phyloP scores from a whole-genome alignment of 164 flowering plant genomes.

The Warburgia ugandensis region DNA sequence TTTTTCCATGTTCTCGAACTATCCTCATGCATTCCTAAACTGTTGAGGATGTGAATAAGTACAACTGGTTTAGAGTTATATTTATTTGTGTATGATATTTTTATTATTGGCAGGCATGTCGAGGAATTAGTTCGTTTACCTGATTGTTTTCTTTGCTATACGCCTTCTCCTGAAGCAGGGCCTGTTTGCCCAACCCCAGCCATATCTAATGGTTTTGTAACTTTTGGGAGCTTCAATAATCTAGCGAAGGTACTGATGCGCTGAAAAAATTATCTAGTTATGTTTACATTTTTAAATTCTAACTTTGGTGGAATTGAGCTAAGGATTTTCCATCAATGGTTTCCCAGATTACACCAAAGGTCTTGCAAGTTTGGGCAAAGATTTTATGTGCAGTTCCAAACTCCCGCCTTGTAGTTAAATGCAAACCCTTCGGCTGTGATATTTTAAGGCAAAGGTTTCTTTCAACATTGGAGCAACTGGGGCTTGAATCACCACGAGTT shows the following conservation, averaged over 20 bases:
- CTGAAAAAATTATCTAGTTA: not conserved
- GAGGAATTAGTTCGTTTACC: slow-evolving; percentile 90
- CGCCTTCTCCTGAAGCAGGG: slow-evolving; percentile 97
- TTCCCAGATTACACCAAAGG: slow-evolving; percentile 91
- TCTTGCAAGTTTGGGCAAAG: slow-evolving; percentile 93
- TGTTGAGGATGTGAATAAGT: no score
- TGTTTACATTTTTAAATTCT: not conserved
- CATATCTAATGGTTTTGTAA: slow-evolving; percentile 82
- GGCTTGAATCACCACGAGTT: slow-evolving; percentile 86
- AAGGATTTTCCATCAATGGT: not conserved
- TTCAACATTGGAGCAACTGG: slow-evolving; percentile 80
- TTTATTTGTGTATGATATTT: slow-evolving; percentile 2
- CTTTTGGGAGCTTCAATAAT: slow-evolving; percentile 98
- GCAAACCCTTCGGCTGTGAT: slow-evolving; percentile 96
- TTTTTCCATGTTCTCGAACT: not conserved
- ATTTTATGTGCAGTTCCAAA: slow-evolving; percentile 91
- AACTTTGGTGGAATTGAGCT: not conserved
- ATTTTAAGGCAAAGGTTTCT: slow-evolving; percentile 84
- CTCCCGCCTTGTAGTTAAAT: slow-evolving; percentile 93
- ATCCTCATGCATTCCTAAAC: not conserved
- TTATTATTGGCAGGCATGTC: slow-evolving; percentile 61
- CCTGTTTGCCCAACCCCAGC: slow-evolving; percentile 82
- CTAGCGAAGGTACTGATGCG: slow-evolving; percentile 72
- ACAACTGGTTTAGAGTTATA: not conserved
- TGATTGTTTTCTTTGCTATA: slow-evolving; percentile 86